A percentile compares a stretch with the other conserved stretches of the same genome.
phyloP scores from a whole-genome alignment of 2,329 filamentous ascomycete genomes.

The Periconia sp. region DNA sequence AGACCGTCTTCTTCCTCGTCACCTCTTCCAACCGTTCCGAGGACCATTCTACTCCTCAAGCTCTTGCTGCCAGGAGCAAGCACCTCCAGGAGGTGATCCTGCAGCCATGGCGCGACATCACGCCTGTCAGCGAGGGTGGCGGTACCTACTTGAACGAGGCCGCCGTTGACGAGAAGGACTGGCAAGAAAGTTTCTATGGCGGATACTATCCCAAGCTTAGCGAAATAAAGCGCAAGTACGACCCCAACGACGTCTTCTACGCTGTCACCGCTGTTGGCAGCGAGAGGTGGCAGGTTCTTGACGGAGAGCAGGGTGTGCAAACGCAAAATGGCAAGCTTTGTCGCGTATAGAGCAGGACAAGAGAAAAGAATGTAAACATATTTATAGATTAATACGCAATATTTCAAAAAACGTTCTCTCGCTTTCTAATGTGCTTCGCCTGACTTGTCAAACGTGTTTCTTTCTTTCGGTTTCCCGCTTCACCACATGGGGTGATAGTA shows the following conservation, averaged over 20 bases:
- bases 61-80: constrained; percentile 9
- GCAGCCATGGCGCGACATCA: constrained; percentile 15
- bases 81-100: constrained; percentile 13
- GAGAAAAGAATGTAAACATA: background rate
- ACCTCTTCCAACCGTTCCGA: constrained; percentile 8
- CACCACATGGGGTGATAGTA: too few relatives aligned
- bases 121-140: constrained; percentile 13
- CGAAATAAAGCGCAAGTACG: constrained; percentile 22
- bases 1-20: constrained; percentile 19
- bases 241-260: constrained; percentile 27
- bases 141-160: constrained; percentile 39
- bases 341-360: background rate
- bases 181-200: constrained; percentile 40
- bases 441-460: background rate
- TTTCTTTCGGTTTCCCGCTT: background rate
- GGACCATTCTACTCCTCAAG: constrained; percentile 11
- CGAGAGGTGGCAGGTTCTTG: constrained; percentile 20
- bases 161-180: constrained; percentile 34
- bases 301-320: constrained; percentile 19
- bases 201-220: constrained; percentile 16
- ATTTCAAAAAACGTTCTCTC: too few relatives aligned
- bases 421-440: too few relatives aligned
- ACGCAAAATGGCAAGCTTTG: constrained; percentile 23
- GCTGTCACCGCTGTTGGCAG: constrained; percentile 23
- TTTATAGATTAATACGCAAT: background rate